phyloP scores from a whole-genome alignment of 2,329 filamentous ascomycete species.

The Zymoseptoria ardabiliae region DNA sequence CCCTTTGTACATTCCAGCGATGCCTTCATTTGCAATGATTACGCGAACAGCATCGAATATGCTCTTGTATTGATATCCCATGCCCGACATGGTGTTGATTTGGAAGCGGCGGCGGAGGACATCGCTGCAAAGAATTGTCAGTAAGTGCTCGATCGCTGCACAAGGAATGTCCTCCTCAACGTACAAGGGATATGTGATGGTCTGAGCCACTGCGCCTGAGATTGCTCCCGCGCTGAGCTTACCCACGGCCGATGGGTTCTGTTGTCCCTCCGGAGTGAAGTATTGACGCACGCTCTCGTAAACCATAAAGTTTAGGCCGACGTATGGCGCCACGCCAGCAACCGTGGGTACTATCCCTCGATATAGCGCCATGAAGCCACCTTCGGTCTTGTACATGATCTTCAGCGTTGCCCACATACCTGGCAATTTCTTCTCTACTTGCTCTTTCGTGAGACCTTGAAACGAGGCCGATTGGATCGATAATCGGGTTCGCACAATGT shows the following conservation, averaged over 20 bases:
- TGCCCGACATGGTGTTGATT: slow-evolving; percentile 97
- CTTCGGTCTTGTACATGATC: slow-evolving; percentile 85
- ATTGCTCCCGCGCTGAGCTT: slow-evolving; percentile 87
- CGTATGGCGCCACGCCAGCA: slow-evolving; percentile 91
- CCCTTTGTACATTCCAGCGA: slow-evolving; percentile 86
- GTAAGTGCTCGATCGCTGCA: background rate
- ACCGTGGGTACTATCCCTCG: slow-evolving; percentile 90
- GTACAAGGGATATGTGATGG: slow-evolving; percentile 96
- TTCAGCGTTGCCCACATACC: slow-evolving; percentile 86
- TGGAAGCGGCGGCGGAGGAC: slow-evolving; percentile 91
- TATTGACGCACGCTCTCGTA: slow-evolving; percentile 83
- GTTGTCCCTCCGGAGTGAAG: slow-evolving; percentile 79
- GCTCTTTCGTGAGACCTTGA: slow-evolving; percentile 58
- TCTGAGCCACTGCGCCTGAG: slow-evolving; percentile 93
- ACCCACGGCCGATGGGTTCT: slow-evolving; percentile 68
- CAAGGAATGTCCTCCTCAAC: slow-evolving; percentile 29
- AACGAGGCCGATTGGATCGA: slow-evolving; percentile 98
- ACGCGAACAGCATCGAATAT: slow-evolving; percentile 74
- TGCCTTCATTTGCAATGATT: slow-evolving; percentile 76
- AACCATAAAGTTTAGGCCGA: slow-evolving; percentile 97
- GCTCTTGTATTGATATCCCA: slow-evolving; percentile 91
- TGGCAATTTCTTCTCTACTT: slow-evolving; percentile 56
- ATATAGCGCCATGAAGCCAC: slow-evolving; percentile 79
- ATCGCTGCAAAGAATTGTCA: slow-evolving; percentile 50
- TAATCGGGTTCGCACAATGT: slow-evolving; percentile 90